Evolutionary conservation across 1,284 basidiomycete species (phyloP), one percentile per base, ranked within the genome.

Genomic region (Rhodotorula glutinis): DNA sequence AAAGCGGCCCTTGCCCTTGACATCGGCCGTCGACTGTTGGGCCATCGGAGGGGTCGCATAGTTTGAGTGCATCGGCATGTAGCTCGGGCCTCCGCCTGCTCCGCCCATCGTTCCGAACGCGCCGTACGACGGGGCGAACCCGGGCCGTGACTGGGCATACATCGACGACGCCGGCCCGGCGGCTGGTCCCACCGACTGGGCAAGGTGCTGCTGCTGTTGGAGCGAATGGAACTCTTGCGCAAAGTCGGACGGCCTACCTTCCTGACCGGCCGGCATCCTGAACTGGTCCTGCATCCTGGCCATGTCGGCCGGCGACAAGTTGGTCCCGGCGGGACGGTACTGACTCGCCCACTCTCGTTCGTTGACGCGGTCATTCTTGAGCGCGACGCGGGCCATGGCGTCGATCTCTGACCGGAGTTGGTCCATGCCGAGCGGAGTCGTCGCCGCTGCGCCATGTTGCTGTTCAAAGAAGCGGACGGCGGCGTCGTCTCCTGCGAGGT

Each of bases 1-100:
- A 29, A 78, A 71, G 23, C 74, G 67, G 43, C 73, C 72, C 52
- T 76, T 74, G 33, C 66, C 70, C 44, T 60, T 46, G 23, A 43
- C 10, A 30, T 67, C 62, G 19, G 47, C 62, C 57, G 57, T 59
- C 14, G 43, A 53, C 21, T 38, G 54, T 11, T 52, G 58, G 3
- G 54, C 43, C 30, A 57, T 10, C 1, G 33, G 52, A n/a, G 14
- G 27, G 14, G 56, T 30, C 17, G 54, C 54, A 11, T 27, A 47
- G 46, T 47, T 47, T 30, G 60, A 59, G 40, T 56, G 52, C 30
- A 51, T 46, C 27, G 46, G 38, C 59, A 56, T 63, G 49, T 51
- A 51, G 49, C 49, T 51, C 25, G n/a, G 53, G 29, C 57, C 56
- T 8, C 58, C 40, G 49, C 33, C 38, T 29, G 53, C 46, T 23